Base-by-base conservation (phyloP, 441 rosid genomes). In the Eruca vesicaria region DNA sequence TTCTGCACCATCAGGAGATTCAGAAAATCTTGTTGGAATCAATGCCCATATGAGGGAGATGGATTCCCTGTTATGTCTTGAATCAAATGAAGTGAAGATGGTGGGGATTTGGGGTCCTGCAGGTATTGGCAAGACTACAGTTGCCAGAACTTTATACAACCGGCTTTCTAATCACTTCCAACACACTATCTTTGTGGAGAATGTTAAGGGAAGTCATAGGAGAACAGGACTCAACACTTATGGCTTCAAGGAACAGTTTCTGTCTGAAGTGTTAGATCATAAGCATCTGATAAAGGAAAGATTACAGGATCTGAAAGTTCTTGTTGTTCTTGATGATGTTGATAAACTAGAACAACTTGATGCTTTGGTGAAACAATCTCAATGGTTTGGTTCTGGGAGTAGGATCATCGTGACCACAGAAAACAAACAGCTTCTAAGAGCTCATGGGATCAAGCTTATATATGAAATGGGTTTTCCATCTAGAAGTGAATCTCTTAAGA, bases 381-480 rank as follows among this genome's bases (percentile, higher is more conserved):
- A 69, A 18, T 83, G 85, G 82, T 79, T 84, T 72, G 84, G 80
- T 26, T 3, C 3, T 2, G 82, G 82, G 26, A 84, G 82, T 65
- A 67, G 79, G 63, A 66, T 85, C 29, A 69, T 86, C 11, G 55
- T 86, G 23, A 80, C 87, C 43, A 80, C 75, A 0, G 66, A 83
- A 68, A 66, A 84, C 45, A 32, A 32, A 21, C 74, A 84, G 19
- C 48, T 84, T 36, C 55, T 86, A 33, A 33, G 5, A 53, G 56
- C 63, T 3, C 41, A 33, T 20, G 29, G 72, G 36, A 68, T 71
- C 35, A 41, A 68, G 55, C 59, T n/a, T 9, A 20, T 63, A 57
- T 68, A 82, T 50, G 36, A 65, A 35, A 26, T 72, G 8, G 38
- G 62, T 9, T 43, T 18, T 41, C 69, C 78, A 20, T 9, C 31